These are phyloP conservation scores for Senna siamea DNA, from an alignment of 306 rosid genomes.

Conservation along the genomic window DNA sequence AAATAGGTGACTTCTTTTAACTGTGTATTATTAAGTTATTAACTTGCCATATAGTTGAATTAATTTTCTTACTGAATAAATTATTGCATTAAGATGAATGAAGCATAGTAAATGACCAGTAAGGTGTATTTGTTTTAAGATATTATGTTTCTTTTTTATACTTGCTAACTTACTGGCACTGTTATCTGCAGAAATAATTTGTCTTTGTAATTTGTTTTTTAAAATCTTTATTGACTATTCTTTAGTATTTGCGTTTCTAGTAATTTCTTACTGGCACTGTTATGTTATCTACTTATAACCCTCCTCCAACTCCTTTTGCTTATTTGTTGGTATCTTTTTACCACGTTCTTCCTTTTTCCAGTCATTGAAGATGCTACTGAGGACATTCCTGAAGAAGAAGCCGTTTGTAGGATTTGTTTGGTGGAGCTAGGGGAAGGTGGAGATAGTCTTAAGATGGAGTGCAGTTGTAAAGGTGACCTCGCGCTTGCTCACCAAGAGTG, in stretches of 20 bases:
- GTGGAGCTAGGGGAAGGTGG: conserved; percentile 83
- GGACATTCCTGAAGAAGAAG: conserved; percentile 96
- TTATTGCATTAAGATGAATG: background rate
- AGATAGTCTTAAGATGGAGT: conserved; percentile 83
- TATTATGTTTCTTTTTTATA: background rate
- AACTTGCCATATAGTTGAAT: background rate
- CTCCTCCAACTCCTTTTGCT: background rate
- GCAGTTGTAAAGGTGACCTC: conserved; percentile 97
- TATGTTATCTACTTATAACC: conserved; percentile 6
- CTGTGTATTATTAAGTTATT: background rate
- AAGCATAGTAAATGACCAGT: background rate
- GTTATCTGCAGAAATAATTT: background rate
- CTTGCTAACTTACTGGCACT: background rate
- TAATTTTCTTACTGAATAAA: background rate
- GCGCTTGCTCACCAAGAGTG: conserved; percentile 95
- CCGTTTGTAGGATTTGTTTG: conserved; percentile 91
- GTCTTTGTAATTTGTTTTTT: background rate
- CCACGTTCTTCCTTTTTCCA: conserved; percentile 40
- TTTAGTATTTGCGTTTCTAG: conserved; percentile 1
- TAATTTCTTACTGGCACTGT: background rate
- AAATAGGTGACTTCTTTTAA: background rate
- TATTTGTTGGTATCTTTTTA: background rate
- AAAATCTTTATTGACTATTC: conserved; percentile 18
- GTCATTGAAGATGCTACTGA: conserved; percentile 71
- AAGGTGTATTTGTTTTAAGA: background rate